phyloP scores from a whole-genome alignment of 108 stramenopile genomes.

The Cyclotella cryptica region DNA sequence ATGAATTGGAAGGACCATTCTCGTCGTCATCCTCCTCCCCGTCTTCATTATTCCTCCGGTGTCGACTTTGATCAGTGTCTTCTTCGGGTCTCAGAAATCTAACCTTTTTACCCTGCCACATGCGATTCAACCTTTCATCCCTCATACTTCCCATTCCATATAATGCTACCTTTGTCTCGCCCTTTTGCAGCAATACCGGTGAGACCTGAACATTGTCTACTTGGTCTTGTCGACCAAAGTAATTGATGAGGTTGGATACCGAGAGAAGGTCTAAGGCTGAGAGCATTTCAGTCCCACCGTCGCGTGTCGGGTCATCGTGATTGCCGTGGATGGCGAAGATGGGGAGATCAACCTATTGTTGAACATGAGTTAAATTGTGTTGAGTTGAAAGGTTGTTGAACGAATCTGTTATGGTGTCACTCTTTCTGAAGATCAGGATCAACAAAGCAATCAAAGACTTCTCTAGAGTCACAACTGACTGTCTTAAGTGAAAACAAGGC shows the following conservation, averaged over 20 bases:
- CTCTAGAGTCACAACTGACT: too few species aligned
- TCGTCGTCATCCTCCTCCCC: constrained; percentile 50
- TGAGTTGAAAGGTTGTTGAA: neutral
- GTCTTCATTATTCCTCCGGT: constrained; percentile 26
- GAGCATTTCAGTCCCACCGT: constrained; percentile 78
- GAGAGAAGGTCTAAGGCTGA: constrained; percentile 92
- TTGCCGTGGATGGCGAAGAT: constrained; percentile 98
- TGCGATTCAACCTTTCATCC: constrained; percentile 96
- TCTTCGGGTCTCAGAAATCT: constrained; percentile 70
- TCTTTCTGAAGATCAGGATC: neutral
- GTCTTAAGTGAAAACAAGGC: too few species aligned
- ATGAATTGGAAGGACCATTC: constrained; percentile 9
- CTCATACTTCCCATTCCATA: constrained; percentile 97
- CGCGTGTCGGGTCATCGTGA: constrained; percentile 96
- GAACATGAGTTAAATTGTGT: neutral
- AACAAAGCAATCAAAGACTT: neutral
- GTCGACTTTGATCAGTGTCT: constrained; percentile 12
- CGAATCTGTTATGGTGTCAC: too few species aligned
- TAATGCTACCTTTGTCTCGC: constrained; percentile 87
- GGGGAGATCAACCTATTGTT: constrained; percentile 85
- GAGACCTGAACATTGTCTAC: constrained; percentile 87
- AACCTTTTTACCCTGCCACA: constrained; percentile 93
- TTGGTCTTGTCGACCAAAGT: constrained; percentile 93
- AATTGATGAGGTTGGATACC: constrained; percentile 93
- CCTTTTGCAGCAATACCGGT: constrained; percentile 94